These are phyloP conservation scores for Lipomyces chichibuensis DNA, from an alignment of 805 yeast genomes.

Conservation along the genomic window DNA sequence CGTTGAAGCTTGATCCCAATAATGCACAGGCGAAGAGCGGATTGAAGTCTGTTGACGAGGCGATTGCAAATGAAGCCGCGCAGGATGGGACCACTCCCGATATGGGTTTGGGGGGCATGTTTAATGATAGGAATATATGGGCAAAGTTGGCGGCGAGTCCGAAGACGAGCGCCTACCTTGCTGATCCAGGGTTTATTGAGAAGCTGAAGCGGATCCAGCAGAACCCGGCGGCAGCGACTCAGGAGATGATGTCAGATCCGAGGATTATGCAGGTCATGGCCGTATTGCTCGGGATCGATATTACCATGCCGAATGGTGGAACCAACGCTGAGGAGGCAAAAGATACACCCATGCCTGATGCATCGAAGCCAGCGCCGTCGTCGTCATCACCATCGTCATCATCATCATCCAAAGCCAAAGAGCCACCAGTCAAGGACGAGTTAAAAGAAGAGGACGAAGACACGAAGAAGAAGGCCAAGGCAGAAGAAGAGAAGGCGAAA, in stretches of 20 bases:
- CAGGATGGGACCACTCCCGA: conserved; percentile 57
- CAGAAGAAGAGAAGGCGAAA: conserved; percentile 67
- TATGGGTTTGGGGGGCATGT: conserved; percentile 74
- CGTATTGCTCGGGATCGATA: conserved; percentile 75
- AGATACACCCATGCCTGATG: conserved; percentile 40
- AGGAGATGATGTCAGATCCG: conserved; percentile 75
- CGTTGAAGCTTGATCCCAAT: conserved; percentile 74
- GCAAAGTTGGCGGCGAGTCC: conserved; percentile 79
- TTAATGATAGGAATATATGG: conserved; percentile 77
- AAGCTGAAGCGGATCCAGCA: conserved; percentile 58
- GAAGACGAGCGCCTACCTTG: conserved; percentile 81
- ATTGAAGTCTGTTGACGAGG: conserved; percentile 65
- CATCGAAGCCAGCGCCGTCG: conserved; percentile 39
- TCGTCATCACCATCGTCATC: conserved; percentile 41
- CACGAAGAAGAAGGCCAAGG: conserved; percentile 42
- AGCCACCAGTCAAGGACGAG: conserved; percentile 40
- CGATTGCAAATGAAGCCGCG: conserved; percentile 55
- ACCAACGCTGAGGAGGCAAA: conserved; percentile 35
- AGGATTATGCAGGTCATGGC: conserved; percentile 88
- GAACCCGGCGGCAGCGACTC: conserved; percentile 75
- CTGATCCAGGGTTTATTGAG: conserved; percentile 79
- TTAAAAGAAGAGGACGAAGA: conserved; percentile 45
- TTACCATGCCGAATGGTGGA: conserved; percentile 43
- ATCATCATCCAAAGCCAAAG: conserved; percentile 20
- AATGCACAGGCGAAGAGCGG: conserved; percentile 91